Base-by-base conservation (phyloP, 2,329 filamentous ascomycete species). In the Pseudogymnoascus sp. region DNA sequence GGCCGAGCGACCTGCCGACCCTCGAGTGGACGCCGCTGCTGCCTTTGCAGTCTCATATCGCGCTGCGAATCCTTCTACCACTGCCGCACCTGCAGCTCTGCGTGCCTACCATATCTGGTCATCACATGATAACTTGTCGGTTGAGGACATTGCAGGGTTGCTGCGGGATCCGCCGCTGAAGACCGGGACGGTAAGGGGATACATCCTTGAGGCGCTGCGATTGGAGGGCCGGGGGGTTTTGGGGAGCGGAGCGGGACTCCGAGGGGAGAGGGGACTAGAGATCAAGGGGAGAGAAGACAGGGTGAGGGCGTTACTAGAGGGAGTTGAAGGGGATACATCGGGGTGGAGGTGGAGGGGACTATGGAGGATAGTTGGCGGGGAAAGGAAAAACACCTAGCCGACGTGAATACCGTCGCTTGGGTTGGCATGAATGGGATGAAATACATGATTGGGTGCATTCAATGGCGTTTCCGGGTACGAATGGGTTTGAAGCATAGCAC, bases 21-120 rank as follows among this genome's bases (percentile, higher is more conserved):
- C 65, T 21, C 53, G 68, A 23, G 42, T 70, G 7, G 59, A 66
- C 65, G 18, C 73, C 70, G 67, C 70, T 7, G 67, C 70, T 16
- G 59, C 63, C 4, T 72, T 69, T 62, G 66, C 67, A 6, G 59
- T 62, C 6, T 56, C 64, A 12, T 68, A 72, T 59, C 62, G 65
- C 9, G 42, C 60, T 14, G 61, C 64, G 21, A 62, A 62, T 62
- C 71, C 53, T 11, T 21, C 21, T 6, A 46, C 37, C n/a, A 25
- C 25, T 4, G 63, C 66, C 5, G 40, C 65, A 12, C 63, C 61
- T 8, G 40, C 77, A 1, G 70, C 75, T 1, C 72, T 89, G 1
- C 80, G 84, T 12, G 79, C 85, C 1, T 90, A 89, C 69, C 83
- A 81, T 66, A 73, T 91, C 18, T 91, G 88, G 88, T 77, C 85